Percentiles rank a stretch among this genome's conserved stretches.
Evolutionary conservation across 495 filamentous ascomycete species (phyloP).

Genomic region (Talaromyces liani): DNA sequence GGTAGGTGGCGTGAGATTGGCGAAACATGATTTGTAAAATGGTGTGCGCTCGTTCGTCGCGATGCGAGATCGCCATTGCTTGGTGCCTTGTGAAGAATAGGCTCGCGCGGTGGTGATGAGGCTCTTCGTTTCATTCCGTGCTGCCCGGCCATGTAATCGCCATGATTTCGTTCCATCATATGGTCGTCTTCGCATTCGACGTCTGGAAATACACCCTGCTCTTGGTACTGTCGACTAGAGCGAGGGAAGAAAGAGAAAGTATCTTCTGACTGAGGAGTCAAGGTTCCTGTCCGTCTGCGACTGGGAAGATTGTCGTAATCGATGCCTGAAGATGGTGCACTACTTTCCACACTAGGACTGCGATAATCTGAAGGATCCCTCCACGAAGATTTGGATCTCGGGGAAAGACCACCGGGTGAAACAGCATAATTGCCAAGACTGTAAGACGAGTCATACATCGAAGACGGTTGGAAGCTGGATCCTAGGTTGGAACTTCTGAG

Average conservation of each 20-base stretch:
- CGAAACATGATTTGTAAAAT: conserved; percentile 50
- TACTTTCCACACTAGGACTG: conserved; percentile 45
- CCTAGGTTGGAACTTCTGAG: conserved; percentile 27
- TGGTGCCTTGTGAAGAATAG: conserved; percentile 48
- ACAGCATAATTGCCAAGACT: conserved; percentile 28
- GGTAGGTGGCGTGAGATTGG: conserved; percentile 48
- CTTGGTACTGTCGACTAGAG: conserved; percentile 54
- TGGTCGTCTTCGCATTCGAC: conserved; percentile 60
- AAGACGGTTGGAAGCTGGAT: conserved; percentile 24
- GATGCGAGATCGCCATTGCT: conserved; percentile 61
- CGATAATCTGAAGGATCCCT: conserved; percentile 38
- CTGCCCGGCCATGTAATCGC: conserved; percentile 30
- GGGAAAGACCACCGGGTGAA: conserved; percentile 39
- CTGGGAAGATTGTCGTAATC: conserved; percentile 1
- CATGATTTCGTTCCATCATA: conserved; percentile 49
- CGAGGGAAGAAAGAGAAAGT: conserved; percentile 38
- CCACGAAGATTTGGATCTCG: conserved; percentile 34
- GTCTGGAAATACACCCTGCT: conserved; percentile 55
- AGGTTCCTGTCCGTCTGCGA: conserved; percentile 29
- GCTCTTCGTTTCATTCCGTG: conserved; percentile 72
- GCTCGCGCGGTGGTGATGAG: conserved; percentile 71
- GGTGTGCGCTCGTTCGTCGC: conserved; percentile 54
- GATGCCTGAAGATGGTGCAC: conserved; percentile 26
- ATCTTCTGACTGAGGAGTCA: conserved; percentile 42
- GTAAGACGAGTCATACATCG: conserved; percentile 21